Percentiles rank a stretch among this genome's conserved stretches.
Evolutionary conservation across 106 monocot species (phyloP).

Genomic region (Posidonia australis): DNA sequence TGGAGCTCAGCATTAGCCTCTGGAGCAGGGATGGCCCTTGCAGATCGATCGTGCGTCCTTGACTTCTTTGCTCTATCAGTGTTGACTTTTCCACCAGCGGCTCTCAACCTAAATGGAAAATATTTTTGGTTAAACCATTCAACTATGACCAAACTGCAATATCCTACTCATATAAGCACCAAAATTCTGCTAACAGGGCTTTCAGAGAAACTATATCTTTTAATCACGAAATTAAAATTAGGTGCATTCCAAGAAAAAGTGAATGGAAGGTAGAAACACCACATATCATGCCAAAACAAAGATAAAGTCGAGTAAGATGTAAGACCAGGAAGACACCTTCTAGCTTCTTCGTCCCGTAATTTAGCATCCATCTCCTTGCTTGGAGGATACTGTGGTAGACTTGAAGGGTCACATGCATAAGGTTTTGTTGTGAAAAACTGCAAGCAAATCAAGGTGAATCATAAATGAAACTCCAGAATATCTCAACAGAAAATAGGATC

Average conservation of each 20-base stretch:
- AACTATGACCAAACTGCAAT: background rate
- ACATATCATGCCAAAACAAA: too few species aligned
- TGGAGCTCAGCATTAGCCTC: conserved; percentile 91
- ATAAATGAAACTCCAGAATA: background rate
- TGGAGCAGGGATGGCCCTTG: conserved; percentile 62
- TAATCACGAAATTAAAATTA: too few species aligned
- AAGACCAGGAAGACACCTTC: conserved; percentile 30
- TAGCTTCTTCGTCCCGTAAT: conserved; percentile 74
- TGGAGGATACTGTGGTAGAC: conserved; percentile 43
- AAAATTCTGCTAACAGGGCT: too few species aligned
- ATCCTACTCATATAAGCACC: background rate
- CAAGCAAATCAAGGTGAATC: background rate
- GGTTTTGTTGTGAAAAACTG: conserved; percentile 66
- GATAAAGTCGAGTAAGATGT: too few species aligned
- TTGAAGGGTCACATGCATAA: conserved; percentile 63
- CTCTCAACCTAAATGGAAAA: conserved; percentile 39
- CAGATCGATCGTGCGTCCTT: conserved; percentile 43
- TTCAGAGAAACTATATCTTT: too few species aligned
- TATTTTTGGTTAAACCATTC: background rate
- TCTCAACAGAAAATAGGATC: too few species aligned
- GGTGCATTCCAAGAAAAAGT: too few species aligned
- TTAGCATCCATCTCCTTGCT: conserved; percentile 73
- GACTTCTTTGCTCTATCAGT: conserved; percentile 60
- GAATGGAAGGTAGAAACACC: too few species aligned
- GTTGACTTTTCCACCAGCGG: conserved; percentile 43